These are phyloP conservation scores for Penicillium taxi DNA, from an alignment of 495 filamentous ascomycete species.

Conservation along the genomic window DNA sequence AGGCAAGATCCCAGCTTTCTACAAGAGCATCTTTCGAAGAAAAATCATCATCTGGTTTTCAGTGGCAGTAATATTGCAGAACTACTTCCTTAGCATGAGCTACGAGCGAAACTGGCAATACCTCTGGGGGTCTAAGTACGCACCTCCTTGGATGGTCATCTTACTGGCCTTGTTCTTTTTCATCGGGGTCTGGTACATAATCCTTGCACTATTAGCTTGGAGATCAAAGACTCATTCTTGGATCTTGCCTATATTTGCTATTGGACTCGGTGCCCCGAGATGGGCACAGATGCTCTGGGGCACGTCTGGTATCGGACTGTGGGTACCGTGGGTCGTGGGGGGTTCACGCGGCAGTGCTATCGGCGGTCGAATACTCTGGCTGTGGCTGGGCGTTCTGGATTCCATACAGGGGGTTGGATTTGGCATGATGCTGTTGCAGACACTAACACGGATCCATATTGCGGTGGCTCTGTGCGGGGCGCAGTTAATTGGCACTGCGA, in stretches of 20 bases:
- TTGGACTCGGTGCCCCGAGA: conserved; percentile 43
- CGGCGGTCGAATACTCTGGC: conserved; percentile 41
- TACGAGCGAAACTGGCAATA: conserved; percentile 46
- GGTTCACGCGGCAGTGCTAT: conserved; percentile 34
- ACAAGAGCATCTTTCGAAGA: conserved; percentile 37
- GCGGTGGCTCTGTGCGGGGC: conserved; percentile 44
- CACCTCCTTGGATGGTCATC: conserved; percentile 37
- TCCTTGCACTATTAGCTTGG: conserved; percentile 31
- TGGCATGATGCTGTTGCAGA: conserved; percentile 46
- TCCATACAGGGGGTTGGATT: conserved; percentile 43
- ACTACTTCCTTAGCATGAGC: conserved; percentile 43
- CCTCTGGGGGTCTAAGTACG: conserved; percentile 42
- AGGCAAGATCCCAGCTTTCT: conserved; percentile 55
- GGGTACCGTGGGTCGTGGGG: conserved; percentile 45
- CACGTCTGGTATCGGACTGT: conserved; percentile 37
- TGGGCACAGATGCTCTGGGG: conserved; percentile 50
- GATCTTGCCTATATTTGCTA: conserved; percentile 45
- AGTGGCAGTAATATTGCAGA: conserved; percentile 40
- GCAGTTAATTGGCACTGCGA: conserved; percentile 42
- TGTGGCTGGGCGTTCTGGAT: conserved; percentile 45
- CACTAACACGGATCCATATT: conserved; percentile 43
- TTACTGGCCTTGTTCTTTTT: conserved; percentile 40
- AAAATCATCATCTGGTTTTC: conserved; percentile 47
- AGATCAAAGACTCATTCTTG: conserved; percentile 42
- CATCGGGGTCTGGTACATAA: conserved; percentile 33